Evolutionary conservation across 495 filamentous ascomycete species (phyloP).

Genomic region (Glutinoglossum americanum): DNA sequence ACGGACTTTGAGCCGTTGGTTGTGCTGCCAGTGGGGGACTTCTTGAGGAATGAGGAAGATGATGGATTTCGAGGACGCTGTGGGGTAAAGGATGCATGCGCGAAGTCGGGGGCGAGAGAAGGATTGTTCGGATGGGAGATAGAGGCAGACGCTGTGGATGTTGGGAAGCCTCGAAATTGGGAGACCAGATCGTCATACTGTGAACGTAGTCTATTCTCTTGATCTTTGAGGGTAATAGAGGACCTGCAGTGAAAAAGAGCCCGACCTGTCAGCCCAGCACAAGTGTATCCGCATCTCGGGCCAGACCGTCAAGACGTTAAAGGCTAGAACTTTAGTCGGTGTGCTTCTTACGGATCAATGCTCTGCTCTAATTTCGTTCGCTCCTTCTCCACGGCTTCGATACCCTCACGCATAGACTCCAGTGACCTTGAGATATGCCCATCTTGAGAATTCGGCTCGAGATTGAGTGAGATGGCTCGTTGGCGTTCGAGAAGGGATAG

Average conservation of each 20-base stretch:
- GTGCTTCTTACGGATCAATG: conserved; percentile 27
- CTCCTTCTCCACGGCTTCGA: conserved; percentile 53
- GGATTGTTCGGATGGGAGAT: conserved; percentile 45
- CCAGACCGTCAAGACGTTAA: background rate
- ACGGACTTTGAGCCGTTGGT: conserved; percentile 22
- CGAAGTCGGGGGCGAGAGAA: conserved; percentile 41
- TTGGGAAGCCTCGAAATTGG: conserved; percentile 39
- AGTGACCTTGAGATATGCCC: conserved; percentile 76
- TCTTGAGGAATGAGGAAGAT: conserved; percentile 21
- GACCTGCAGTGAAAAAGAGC: conserved; percentile 13
- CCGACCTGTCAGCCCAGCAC: conserved; percentile 6
- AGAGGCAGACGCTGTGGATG: conserved; percentile 24
- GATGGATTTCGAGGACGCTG: conserved; percentile 16
- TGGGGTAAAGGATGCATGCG: conserved; percentile 25
- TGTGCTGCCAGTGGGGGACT: conserved; percentile 14
- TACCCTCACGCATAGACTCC: conserved; percentile 63
- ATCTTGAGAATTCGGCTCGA: conserved; percentile 45
- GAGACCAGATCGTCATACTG: conserved; percentile 36
- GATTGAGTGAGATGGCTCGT: conserved; percentile 30
- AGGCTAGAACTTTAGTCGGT: background rate
- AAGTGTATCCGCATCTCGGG: background rate
- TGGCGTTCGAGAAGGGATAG: conserved; percentile 69
- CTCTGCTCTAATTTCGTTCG: conserved; percentile 34
- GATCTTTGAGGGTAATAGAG: conserved; percentile 4
- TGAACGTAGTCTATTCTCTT: conserved; percentile 18